Evolutionary conservation across 768 basidiomycete species (phyloP), one percentile per base, ranked within the genome.

Genomic region (Panellus pusillus): DNA sequence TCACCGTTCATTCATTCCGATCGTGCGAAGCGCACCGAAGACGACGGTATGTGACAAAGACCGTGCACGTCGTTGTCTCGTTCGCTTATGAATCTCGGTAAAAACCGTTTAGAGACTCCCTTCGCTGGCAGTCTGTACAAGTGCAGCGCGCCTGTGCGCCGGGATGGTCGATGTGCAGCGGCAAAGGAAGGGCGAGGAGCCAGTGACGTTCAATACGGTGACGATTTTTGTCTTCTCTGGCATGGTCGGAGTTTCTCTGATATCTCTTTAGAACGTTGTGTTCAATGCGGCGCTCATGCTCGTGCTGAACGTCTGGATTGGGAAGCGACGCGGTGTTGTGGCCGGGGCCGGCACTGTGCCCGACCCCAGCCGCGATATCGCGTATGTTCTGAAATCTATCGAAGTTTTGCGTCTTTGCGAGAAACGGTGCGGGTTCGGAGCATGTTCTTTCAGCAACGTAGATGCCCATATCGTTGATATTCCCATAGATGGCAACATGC

Each of bases 1-100:
- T 46, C 90, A 93, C 67, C 77, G 90, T 37, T 87, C 87, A 6
- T 92, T 89, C 66, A 86, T 93, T 50, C 87, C 88, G 0, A 80
- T 81, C 0, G 79, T 82, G 6, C 71, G 77, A 41, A 82, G 83
- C 50, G 76, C 72, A 11, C 61, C 64, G 9, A 65, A 35, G 11
- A 35, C 69, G 5, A 60, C 68, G 3, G 43, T 50, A 27, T 32
- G 38, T 31, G n/a, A 24, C 24, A 24, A 24, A 24, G 24, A 24
- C 6, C 24, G 6, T 24, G 24, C 24, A 6, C 24, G 3, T 24
- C 24, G 24, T 24, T 24, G 24, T 24, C 6, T 24, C 24, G 24
- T 24, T 43, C 15, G 15, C 24, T 14, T 13, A 46, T 37, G 18
- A 9, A 4, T 7, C 13, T 18, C 17, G 8, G 12, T n/a, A 14